Base-by-base conservation (phyloP, 1,284 basidiomycete species). In the Malassezia sp. region DNA sequence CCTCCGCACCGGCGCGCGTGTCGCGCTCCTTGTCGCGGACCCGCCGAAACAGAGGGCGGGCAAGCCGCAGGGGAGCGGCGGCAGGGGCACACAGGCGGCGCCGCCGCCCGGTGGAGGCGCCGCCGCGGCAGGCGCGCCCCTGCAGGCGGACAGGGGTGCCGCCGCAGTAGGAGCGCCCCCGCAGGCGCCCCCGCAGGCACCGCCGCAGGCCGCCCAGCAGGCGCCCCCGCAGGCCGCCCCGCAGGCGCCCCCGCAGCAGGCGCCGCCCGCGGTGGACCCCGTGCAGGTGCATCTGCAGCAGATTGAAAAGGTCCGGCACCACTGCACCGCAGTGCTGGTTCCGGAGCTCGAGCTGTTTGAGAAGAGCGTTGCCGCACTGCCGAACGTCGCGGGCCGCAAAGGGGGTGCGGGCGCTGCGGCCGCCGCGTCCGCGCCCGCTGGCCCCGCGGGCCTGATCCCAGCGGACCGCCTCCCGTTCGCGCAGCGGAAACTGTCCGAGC, bases 291-390 rank as follows among this genome's bases (percentile, higher is more conserved):
- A 63, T 9, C 42, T 63, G 45, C 34, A 36, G 11, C 45, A 59
- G 9, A 68, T 70, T 42, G 38, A 58, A 8, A 53, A 59, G 32
- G 54, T 60, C 7, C 35, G 59, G 2, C 36, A 52, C 10, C 46
- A 36, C 2, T 49, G 53, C 20, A 31, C 51, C 9, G 52, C 45
- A 10, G 54, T 59, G 21, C 51, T 68, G 14, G 45, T 63, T 43
- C 65, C 65, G 2, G 52, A 65, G 32, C 52, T 70, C 6, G 46
- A 40, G 24, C 46, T 44, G 29, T 57, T 70, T 21, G 63, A 67
- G 37, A 14, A 38, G 2, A 46, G 42, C 12, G 38, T 67, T 3
- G 34, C 40, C 5, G 24, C 36, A 30, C 39, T 45, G 11, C 45
- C 42, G 2, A 24, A 41, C 18, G 40, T 37, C 3, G 21, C 26